These are phyloP conservation scores for Chlorella ohadii DNA, from an alignment of 139 green algal species.

Conservation along the genomic window DNA sequence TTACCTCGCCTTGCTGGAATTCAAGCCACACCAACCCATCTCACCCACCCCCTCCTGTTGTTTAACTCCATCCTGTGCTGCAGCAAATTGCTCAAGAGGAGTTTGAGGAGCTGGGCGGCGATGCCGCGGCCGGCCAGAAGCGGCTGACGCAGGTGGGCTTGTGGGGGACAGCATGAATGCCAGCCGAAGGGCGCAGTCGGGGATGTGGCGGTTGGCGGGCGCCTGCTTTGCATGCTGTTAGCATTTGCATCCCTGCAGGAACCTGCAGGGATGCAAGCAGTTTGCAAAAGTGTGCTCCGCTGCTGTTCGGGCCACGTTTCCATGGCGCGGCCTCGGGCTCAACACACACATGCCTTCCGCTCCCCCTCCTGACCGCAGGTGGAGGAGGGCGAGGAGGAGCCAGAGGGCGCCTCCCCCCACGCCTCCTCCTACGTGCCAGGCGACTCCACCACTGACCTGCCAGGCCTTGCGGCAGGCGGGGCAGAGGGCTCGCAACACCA, in stretches of 20 bases:
- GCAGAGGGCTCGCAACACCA: constrained; percentile 3
- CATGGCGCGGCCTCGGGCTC: too few species aligned
- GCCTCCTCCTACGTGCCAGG: not conserved
- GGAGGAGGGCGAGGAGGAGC: constrained; percentile 2
- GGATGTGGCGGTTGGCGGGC: too few species aligned
- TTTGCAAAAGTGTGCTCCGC: too few species aligned
- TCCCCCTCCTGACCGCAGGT: not conserved
- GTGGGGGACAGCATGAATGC: too few species aligned
- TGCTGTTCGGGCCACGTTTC: too few species aligned
- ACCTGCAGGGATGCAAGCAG: too few species aligned
- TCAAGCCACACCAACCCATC: too few species aligned
- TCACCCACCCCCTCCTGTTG: too few species aligned
- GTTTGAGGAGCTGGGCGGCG: constrained; percentile 19
- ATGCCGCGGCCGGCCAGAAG: not conserved
- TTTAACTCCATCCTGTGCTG: not conserved
- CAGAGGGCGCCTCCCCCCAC: not conserved
- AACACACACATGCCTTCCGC: not conserved
- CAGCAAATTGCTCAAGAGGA: constrained; percentile 27
- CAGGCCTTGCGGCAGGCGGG: not conserved
- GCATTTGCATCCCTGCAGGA: too few species aligned
- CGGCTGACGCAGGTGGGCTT: not conserved
- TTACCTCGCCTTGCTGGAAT: too few species aligned
- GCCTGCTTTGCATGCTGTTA: too few species aligned
- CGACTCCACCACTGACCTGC: not conserved
- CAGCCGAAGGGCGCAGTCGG: too few species aligned